Evolutionary conservation across 2,329 filamentous ascomycete genomes (phyloP), one percentile per base, ranked within the genome.

Genomic region (Xylariaceae sp.): DNA sequence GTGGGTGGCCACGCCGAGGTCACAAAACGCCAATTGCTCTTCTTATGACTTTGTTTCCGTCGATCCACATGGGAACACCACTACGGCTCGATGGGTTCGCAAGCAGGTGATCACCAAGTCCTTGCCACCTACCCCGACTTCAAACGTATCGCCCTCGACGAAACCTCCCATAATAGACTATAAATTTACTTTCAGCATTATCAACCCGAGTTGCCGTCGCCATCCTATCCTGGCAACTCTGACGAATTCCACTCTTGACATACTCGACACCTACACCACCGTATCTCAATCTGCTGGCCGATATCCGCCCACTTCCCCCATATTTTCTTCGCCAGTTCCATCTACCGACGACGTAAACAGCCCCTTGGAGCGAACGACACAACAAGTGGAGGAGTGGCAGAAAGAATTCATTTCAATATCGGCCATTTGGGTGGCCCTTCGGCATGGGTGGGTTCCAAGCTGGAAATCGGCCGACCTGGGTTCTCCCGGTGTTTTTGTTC

Each of bases 171-270:
- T 72, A 2, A 58, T 67, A 1, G 82, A 84, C 45, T 76, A 74
- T 54, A 86, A 84, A 68, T 93, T 87, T 75, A 90, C 85, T 7
- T 93, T 93, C 70, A 91, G 88, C 74, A 84, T 91, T 59, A 86
- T 93, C 65, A 84, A 89, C 63, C 84, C 89, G 0, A 81, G 82
- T 45, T 84, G 82, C 7, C 80, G 88, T 32, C 84, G 87, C 12
- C 90, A 93, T 67, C 89, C 90, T 3, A 84, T 93, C 66, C 82
- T 93, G 74, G 90, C 88, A 0, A 84, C 81, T 2, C 77, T 93
- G 44, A 87, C 83, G 2, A 80, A 80, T 12, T 78, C 79, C 3
- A 83, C 80, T 12, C 81, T 93, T 26, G 86, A 90, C 48, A 82
- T 93, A 46, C 83, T 86, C 57, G 87, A 93, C 62, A 79, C 78